Percentiles rank a stretch among this genome's conserved stretches.
These are phyloP conservation scores for Gloeopeniophorella convolvens DNA, from an alignment of 768 basidiomycete species.

Conservation along the genomic window DNA sequence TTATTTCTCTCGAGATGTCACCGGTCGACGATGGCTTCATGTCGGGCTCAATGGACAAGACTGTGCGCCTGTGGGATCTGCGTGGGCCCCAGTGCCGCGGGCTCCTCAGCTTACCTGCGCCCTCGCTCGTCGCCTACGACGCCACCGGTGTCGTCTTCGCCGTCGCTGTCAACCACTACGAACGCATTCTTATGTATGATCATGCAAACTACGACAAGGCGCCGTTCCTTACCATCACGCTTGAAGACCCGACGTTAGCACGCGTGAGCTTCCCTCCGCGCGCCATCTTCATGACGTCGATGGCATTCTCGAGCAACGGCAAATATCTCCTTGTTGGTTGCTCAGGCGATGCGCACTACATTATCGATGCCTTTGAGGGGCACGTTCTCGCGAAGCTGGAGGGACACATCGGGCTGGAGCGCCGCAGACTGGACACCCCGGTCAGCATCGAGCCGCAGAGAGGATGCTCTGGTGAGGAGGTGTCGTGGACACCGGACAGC, in stretches of 20 bases:
- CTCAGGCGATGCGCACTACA: constrained; percentile 86
- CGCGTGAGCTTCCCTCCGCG: constrained; percentile 81
- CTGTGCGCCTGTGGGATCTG: constrained; percentile 94
- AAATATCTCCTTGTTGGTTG: constrained; percentile 90
- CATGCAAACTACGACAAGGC: constrained; percentile 83
- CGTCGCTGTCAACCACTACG: constrained; percentile 76
- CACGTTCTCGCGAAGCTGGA: constrained; percentile 77
- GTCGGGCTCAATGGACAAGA: constrained; percentile 90
- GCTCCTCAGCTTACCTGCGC: constrained; percentile 62
- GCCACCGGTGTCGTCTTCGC: constrained; percentile 78
- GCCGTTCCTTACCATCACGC: constrained; percentile 77
- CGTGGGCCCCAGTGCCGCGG: constrained; percentile 74
- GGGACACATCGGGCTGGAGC: constrained; percentile 79
- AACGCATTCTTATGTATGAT: constrained; percentile 81
- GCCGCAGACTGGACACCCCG: constrained; percentile 43
- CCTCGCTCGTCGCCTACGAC: constrained; percentile 82
- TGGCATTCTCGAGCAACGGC: constrained; percentile 86
- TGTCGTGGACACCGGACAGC: constrained; percentile 91
- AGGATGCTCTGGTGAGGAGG: constrained; percentile 89
- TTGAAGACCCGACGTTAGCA: constrained; percentile 74
- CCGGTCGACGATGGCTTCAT: constrained; percentile 95
- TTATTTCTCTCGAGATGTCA: constrained; percentile 85
- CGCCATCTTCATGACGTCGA: constrained; percentile 83
- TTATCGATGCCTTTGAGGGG: constrained; percentile 88
- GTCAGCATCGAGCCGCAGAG: constrained; percentile 59